Base-by-base conservation (phyloP, 371 early-diverging fungal genomes). In the Conidiobolus incongruus region DNA sequence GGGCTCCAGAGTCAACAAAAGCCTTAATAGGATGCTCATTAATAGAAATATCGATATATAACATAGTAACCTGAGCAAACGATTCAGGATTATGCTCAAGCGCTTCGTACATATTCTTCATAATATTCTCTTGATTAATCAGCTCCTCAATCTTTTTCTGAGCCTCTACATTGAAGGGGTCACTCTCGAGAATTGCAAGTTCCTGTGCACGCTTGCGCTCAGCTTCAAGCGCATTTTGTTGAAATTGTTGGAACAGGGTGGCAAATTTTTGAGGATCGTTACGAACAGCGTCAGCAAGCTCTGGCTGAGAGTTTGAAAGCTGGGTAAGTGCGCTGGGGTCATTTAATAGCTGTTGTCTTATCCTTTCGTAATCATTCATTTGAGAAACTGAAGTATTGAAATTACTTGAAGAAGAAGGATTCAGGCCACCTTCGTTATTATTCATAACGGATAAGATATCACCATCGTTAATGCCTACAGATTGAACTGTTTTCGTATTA, bases 1-100 rank as follows among this genome's bases (percentile, higher is more conserved):
- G 95, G 10, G 97, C 97, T 17, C 95, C 97, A 4, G 92, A 89
- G 55, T 96, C 97, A 1, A 96, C 91, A 55, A 96, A 77, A 0
- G 95, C 93, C 50, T 89, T 90, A 30, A 93, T 61, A 2, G 72
- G 74, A 26, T 65, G 66, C 10, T 79, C 79, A 58, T 96, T 96
- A 41, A 93, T 85, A 49, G 81, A 71, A 10, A 72, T 73, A 52
- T 77, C 63, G 33, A 95, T 80, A 58, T 92, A 95, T 13, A 93
- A 70, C 75, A 91, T 89, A 1, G 31, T 51, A 49, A 72, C 72
- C 29, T 69, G 63, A 12, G 81, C 89, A 66, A 96, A 96, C 0
- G 83, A 72, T 56, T 94, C 94, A 3, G 97, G 97, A 47, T 89
- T 81, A 53, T 82, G 68, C 56, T 96, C 97, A 69, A 96, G 72